A percentile compares a stretch with the other conserved stretches of the same genome.
Conservation (phyloP, 371 early-diverging fungal genomes). For the Syncephalastrum monosporum region DNA sequence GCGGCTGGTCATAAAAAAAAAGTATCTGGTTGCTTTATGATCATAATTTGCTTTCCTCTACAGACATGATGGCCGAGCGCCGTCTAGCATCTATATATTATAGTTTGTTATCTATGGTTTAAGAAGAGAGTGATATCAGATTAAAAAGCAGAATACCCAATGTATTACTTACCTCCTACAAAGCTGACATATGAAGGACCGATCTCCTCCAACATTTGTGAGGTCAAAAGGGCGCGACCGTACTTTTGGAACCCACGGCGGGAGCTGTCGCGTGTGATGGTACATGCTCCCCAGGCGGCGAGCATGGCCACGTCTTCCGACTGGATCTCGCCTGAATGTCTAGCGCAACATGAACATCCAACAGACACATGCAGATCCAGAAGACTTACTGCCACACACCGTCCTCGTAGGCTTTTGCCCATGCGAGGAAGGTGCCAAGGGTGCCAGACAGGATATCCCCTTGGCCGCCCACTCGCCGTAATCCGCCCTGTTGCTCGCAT, state of each 20-base stretch:
- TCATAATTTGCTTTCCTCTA: too few relatives aligned
- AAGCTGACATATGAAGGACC: conserved; percentile 50
- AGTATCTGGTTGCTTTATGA: too few relatives aligned
- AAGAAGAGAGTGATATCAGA: too few relatives aligned
- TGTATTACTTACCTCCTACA: conserved; percentile 11
- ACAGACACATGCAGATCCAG: background rate
- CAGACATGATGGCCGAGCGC: too few relatives aligned
- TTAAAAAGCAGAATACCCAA: background rate
- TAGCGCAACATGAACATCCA: conserved; percentile 9
- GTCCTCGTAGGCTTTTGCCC: conserved; percentile 71
- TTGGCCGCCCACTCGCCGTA: conserved; percentile 97
- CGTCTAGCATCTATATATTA: too few relatives aligned
- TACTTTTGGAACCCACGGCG: conserved; percentile 67
- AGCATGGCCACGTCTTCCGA: conserved; percentile 56
- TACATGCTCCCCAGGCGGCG: conserved; percentile 75
- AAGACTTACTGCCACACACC: conserved; percentile 57
- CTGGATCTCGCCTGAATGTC: conserved; percentile 42
- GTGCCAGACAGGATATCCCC: conserved; percentile 96
- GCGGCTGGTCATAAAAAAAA: too few relatives aligned
- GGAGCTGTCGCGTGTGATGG: conserved; percentile 64
- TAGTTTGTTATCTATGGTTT: too few relatives aligned
- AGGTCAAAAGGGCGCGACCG: conserved; percentile 71
- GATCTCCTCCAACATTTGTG: conserved; percentile 73
- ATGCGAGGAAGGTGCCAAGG: conserved; percentile 85
- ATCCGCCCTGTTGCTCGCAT: conserved; percentile 70